A percentile compares a stretch with the other conserved stretches of the same genome.
Conservation (phyloP, 805 yeast genomes). For the Candida patagonica region DNA sequence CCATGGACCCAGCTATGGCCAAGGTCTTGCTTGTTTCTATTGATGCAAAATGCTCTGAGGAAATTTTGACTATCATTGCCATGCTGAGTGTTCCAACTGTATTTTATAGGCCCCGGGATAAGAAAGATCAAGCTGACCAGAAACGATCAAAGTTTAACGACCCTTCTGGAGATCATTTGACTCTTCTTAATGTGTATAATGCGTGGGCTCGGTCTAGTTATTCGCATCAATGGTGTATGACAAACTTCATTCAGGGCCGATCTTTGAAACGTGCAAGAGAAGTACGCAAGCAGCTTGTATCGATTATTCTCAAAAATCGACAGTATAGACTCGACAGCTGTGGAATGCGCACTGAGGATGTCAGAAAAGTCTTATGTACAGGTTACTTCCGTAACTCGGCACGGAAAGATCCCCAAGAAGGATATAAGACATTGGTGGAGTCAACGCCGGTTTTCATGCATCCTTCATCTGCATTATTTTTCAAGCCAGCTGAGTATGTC, state of each 20-base stretch:
- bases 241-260: slow-evolving; percentile 69
- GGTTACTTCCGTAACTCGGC: slow-evolving; percentile 68
- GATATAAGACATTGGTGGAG: slow-evolving; percentile 31
- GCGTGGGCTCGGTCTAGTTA: slow-evolving; percentile 63
- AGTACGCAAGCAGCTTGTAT: slow-evolving; percentile 60
- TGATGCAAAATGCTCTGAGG: slow-evolving; percentile 51
- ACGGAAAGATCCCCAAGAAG: slow-evolving; percentile 54
- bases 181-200: slow-evolving; percentile 64
- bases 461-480: slow-evolving; percentile 72
- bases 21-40: slow-evolving; percentile 62
- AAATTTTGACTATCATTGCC: slow-evolving; percentile 64
- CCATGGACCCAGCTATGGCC: slow-evolving; percentile 84
- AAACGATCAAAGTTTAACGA: slow-evolving; percentile 46
- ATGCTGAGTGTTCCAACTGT: slow-evolving; percentile 75
- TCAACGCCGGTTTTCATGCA: slow-evolving; percentile 56
- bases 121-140: slow-evolving; percentile 53
- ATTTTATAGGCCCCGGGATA: slow-evolving; percentile 60
- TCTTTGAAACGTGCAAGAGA: slow-evolving; percentile 60
- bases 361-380: slow-evolving; percentile 49
- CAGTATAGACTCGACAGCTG: slow-evolving; percentile 26
- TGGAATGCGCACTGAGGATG: slow-evolving; percentile 23
- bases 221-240: slow-evolving; percentile 76
- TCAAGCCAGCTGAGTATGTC: slow-evolving; percentile 66
- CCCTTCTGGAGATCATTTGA: slow-evolving; percentile 68
- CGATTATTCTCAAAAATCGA: slow-evolving; percentile 29